Conservation (phyloP, 2,329 filamentous ascomycete species). For the Sporothrix globosa region DNA sequence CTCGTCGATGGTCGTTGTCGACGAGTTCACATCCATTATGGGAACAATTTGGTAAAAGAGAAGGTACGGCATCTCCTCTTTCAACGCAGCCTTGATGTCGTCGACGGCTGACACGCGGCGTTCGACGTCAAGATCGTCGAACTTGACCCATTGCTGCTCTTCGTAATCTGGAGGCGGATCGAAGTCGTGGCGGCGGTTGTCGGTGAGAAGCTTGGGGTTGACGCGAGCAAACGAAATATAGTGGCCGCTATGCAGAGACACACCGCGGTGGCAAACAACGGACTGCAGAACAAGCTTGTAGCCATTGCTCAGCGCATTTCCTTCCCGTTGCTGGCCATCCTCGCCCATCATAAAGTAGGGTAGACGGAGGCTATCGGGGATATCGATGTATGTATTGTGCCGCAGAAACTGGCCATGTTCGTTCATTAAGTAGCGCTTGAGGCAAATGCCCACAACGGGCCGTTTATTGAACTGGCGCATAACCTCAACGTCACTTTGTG, state of each 20-base stretch:
- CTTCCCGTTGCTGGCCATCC: constrained; percentile 64
- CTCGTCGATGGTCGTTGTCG: constrained; percentile 53
- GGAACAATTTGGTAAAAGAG: constrained; percentile 95
- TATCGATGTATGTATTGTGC: constrained; percentile 84
- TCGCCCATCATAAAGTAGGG: constrained; percentile 86
- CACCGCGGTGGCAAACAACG: constrained; percentile 87
- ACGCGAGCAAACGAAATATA: constrained; percentile 86
- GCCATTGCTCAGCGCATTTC: constrained; percentile 74
- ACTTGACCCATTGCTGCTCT: constrained; percentile 82
- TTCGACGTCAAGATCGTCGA: constrained; percentile 76
- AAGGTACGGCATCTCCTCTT: constrained; percentile 88
- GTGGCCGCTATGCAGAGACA: constrained; percentile 84
- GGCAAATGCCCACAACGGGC: constrained; percentile 86
- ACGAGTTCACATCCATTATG: constrained; percentile 67
- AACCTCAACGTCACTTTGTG: constrained; percentile 73
- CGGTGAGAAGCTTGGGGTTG: constrained; percentile 63
- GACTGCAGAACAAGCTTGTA: constrained; percentile 93
- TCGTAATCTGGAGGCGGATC: constrained; percentile 68
- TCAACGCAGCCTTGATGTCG: constrained; percentile 74
- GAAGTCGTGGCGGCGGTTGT: constrained; percentile 59
- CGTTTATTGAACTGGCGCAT: constrained; percentile 84
- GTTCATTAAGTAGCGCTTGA: constrained; percentile 85
- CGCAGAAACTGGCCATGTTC: constrained; percentile 69
- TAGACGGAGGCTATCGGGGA: constrained; percentile 76
- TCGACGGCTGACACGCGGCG: constrained; percentile 75